Evolutionary conservation across 495 filamentous ascomycete genomes (phyloP), one percentile per base, ranked within the genome.

Genomic region (Filosporella fistucella): DNA sequence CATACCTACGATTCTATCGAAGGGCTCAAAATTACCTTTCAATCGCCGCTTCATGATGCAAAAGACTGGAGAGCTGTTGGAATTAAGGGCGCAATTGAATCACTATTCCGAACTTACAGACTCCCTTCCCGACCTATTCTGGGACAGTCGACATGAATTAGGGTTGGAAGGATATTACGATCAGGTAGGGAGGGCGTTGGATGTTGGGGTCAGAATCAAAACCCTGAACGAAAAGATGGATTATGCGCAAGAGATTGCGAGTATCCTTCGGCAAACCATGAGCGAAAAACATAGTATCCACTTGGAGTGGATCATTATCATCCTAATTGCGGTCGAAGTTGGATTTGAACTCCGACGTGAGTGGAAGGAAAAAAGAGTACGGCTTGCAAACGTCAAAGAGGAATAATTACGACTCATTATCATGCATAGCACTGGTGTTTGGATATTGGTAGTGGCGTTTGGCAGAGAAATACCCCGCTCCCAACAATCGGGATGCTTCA

Each of bases 221-320:
- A 80, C 86, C 18, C 66, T 97, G 55, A 98, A 98, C 65, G 88
- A 91, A 69, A 94, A 91, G 70, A 91, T 98, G 80, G 91, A 95
- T 59, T 97, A 97, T 68, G 93, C 90, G 1, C 87, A 89, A 57
- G 93, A 96, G 61, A 96, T 96, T 58, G 91, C 93, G 10, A 86
- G 75, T 51, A 90, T 97, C 11, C 70, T 96, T 13, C 75, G 94
- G 47, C 86, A 95, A 62, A 82, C 86, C 58, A 71, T 94, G 50
- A 96, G 90, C 62, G 91, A 97, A 69, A 85, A 82, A 52, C 88
- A 96, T 64, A 82, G 86, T 9, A 78, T 90, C 12, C 69, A 86
- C 32, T 67, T 98, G n/a, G 93, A 97, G 68, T 95, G 89, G 90
- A 90, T 94, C 61, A 96, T 98, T 56, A 98, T 98, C 58, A 76